Base-by-base conservation (phyloP, 2,329 filamentous ascomycete species). In the Fusarium subglutinans region DNA sequence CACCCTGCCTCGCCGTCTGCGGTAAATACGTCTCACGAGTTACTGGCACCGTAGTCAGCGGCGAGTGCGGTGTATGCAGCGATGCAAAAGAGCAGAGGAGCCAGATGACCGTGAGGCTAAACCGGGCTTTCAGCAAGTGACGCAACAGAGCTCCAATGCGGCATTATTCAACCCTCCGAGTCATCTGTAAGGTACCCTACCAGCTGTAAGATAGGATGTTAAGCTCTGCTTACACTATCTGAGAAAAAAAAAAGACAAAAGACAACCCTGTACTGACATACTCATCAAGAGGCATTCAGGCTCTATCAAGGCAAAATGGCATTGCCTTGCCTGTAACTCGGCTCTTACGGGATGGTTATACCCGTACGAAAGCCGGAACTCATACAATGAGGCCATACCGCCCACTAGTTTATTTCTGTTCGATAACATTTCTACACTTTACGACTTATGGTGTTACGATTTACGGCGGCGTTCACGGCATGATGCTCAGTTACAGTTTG, bases 1-100 rank as follows among this genome's bases (percentile, higher is more conserved):
- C 77, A 37, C 74, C 75, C 22, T 79, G 77, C 60, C 54, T 69
- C 54, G 38, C 68, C 28, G 74, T 66, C 54, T 79, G 77, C 61
- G 77, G 77, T 44, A 79, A 78, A 72, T 79, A 76, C 53, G 69
- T 79, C 59, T 79, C 76, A 41, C 71, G 74, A 24, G 74, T 77
- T 48, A 78, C 77, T n/a, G 65, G 58, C 30, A 67, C 71, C 44
- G 71, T 72, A 18, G 70, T 79, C 38, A 57, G 67, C 41, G 76
- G 72, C 64, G 76, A 79, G 68, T 79, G 77, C 56, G 66, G 63
- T 40, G 77, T 79, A 24, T 79, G 77, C 33, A 64, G 67, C 40
- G 67, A 75, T 15, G 72, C 70, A 57, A 71, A 72, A 40, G 74
- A 75, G 53, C 70, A 71, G 66, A 74, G 76, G 48, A 72, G 55